Base-by-base conservation (phyloP, 768 basidiomycete genomes). In the Pleurotus pulmonarius region DNA sequence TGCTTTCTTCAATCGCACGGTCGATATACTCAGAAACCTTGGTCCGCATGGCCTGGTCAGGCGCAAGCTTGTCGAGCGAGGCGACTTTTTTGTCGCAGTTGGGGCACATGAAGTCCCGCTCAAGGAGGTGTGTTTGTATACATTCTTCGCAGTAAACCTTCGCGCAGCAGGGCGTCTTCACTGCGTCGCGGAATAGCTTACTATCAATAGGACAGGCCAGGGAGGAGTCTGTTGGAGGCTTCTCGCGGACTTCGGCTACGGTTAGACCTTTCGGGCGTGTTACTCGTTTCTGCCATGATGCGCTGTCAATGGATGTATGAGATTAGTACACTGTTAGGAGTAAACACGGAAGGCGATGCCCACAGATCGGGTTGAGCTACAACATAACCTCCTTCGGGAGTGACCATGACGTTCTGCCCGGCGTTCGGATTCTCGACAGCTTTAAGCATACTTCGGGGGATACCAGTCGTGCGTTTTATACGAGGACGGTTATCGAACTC, bases 401-500 rank as follows among this genome's bases (percentile, higher is more conserved):
- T 98, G 58, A 99, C 90, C 97, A 99, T 99, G 48, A 98, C 86
- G 16, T 96, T 95, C 57, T 86, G 85, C 18, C 82, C 86, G 56
- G 70, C 72, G 52, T 81, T 83, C 9, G 93, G 94, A 58, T 90
- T 90, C 56, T 97, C 94, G 24, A 98, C 94, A 0, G 94, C 88
- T 70, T 97, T 97, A 55, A 99, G 76, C 85, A 99, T 98, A 68
- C 92, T 95, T 61, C 95, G 83, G 3, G 97, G 97, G 59, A 99
- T 99, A 71, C 97, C 97, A 8, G 97, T 99, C 3, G 97, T 98
- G 49, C 97, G 83, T 68, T 98, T 98, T 69, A 99, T 95, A 24
- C 95, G 88, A 46, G 96, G 96, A 56, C 90, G 79, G 65, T 98
- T 89, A 70, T 96, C 93, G 61, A 88, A 97, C 48, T 95, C 93